These are phyloP conservation scores for Fusarium cyanostomum DNA, from an alignment of 2,329 filamentous ascomycete species.

Conservation along the genomic window DNA sequence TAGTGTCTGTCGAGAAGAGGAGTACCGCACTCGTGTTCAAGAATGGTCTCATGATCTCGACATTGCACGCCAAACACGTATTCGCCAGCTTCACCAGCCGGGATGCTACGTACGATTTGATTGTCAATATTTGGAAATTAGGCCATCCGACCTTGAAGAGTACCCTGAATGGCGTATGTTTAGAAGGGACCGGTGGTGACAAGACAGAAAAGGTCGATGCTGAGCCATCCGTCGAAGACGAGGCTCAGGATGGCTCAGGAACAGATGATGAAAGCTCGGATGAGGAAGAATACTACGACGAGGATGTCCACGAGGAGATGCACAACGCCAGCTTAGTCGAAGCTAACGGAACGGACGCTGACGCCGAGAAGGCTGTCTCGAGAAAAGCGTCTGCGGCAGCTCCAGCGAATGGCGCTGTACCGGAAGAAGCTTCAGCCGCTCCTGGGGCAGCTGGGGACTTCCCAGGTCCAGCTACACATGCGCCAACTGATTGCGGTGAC, in stretches of 20 bases:
- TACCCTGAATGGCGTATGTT: conserved; percentile 85
- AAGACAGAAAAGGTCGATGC: conserved; percentile 85
- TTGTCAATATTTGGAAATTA: conserved; percentile 98
- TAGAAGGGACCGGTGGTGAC: conserved; percentile 85
- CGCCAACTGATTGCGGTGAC: conserved; percentile 87
- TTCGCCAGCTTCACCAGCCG: conserved; percentile 95
- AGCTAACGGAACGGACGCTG: conserved; percentile 54
- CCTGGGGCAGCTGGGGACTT: conserved; percentile 69
- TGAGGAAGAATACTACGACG: conserved; percentile 67
- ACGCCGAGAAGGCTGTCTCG: conserved; percentile 69
- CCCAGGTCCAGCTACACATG: conserved; percentile 84
- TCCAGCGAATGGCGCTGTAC: conserved; percentile 54
- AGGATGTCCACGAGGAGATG: conserved; percentile 81
- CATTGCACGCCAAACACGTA: conserved; percentile 91
- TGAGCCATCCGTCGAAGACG: conserved; percentile 49
- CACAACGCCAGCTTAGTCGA: conserved; percentile 74
- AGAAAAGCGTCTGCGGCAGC: conserved; percentile 75
- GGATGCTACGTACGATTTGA: conserved; percentile 95
- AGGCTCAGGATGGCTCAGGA: conserved; percentile 63
- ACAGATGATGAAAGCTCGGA: conserved; percentile 73
- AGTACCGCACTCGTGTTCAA: conserved; percentile 96
- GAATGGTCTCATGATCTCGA: conserved; percentile 96
- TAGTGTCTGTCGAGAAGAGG: conserved; percentile 96
- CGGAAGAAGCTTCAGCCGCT: conserved; percentile 59
- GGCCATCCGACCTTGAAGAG: conserved; percentile 92